Conservation (phyloP, 768 basidiomycete genomes). For the Panaeolus papilionaceus region DNA sequence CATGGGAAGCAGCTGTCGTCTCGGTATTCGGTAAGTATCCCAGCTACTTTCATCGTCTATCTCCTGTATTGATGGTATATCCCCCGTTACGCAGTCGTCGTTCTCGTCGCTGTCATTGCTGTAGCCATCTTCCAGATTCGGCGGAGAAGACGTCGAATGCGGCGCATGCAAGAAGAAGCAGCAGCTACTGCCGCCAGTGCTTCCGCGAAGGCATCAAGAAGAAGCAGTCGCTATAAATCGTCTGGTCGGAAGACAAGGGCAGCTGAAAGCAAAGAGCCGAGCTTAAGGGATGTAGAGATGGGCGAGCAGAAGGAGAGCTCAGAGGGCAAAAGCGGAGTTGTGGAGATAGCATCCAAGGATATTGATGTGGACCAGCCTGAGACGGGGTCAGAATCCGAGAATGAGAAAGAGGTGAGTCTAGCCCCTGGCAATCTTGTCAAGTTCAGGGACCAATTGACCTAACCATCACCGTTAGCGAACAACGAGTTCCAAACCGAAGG, state of each 20-base stretch:
- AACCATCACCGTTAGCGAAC: background rate
- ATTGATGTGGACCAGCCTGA: constrained; percentile 23
- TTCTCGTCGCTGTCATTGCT: constrained; percentile 32
- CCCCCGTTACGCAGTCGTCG: constrained; percentile 25
- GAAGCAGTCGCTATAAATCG: constrained; percentile 14
- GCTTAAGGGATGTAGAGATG: constrained; percentile 1
- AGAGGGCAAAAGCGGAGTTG: background rate
- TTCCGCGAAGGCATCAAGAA: background rate
- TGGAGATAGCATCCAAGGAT: constrained; percentile 20
- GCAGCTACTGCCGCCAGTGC: background rate
- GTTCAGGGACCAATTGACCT: constrained; percentile 3
- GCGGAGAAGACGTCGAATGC: constrained; percentile 28
- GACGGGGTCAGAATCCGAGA: constrained; percentile 19
- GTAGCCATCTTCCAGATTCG: constrained; percentile 35
- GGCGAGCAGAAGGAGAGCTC: background rate
- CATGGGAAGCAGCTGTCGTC: constrained; percentile 46
- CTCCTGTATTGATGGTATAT: background rate
- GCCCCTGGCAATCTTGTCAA: background rate
- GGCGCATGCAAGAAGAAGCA: constrained; percentile 19
- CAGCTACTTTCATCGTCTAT: background rate
- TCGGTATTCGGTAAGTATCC: constrained; percentile 38
- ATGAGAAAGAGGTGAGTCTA: constrained; percentile 13
- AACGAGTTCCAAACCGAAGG: background rate
- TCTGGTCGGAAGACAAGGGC: constrained; percentile 21
- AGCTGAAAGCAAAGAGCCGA: constrained; percentile 3